Evolutionary conservation across 2,329 filamentous ascomycete genomes (phyloP), one percentile per base, ranked within the genome.

Genomic region (Emmonsia crescens): DNA sequence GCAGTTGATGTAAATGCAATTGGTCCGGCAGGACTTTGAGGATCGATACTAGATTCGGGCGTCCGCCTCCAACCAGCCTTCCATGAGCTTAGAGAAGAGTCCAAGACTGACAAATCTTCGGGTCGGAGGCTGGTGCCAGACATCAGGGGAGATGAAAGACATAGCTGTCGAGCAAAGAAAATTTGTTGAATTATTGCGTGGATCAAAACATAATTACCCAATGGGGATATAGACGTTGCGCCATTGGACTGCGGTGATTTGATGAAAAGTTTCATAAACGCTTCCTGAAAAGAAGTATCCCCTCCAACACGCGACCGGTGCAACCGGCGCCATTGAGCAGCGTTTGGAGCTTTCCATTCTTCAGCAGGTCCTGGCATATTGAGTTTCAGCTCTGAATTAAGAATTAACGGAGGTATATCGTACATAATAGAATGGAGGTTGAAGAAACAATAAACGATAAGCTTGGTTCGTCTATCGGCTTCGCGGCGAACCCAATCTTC

Each of bases 381-480:
- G 64, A 84, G 69, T 59, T 78, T 78, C 58, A 85, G 69, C 69
- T 85, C 81, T 38, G 77, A 76, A 66, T 82, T 84, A 59, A 83
- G 68, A 31, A 85, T 79, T 51, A 83, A 73, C 0, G 83, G 83
- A 33, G 83, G 82, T 16, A 84, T 82, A 68, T 85, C 82, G 73
- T 84, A 85, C 66, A 83, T 83, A 60, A 85, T 83, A 40, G 80
- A 83, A 64, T 85, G 83, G 1, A 85, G 75, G 66, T 85, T 84
- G 63, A 83, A 82, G 66, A 85, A 79, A 70, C 81, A 79, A 69
- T 83, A 80, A 62, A 83, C 79, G 63, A 83, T 80, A 60, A 83
- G 74, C 67, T 84, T 82, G 24, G 81, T 84, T 60, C 81, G 77
- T 66, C 78, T 77, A 61, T 77, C 78, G 1, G 78, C 79, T 71